These are phyloP conservation scores for Fusarium drepaniforme DNA, from an alignment of 2,329 filamentous ascomycete species.

Conservation along the genomic window DNA sequence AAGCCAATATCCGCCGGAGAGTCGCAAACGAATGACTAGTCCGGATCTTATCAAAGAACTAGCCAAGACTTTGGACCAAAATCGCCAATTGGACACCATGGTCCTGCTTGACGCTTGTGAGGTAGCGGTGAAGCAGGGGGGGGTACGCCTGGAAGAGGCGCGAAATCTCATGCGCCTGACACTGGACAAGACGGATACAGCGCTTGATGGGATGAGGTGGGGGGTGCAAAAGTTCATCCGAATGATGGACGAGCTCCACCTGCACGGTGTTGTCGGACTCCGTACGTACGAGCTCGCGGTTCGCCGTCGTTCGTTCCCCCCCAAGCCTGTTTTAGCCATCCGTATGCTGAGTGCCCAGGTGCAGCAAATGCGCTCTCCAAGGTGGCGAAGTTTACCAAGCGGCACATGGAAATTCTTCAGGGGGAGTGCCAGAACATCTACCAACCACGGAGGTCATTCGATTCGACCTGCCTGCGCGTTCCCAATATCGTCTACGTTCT, in stretches of 20 bases:
- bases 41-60: not conserved
- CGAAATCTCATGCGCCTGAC: not conserved
- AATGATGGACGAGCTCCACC: not conserved
- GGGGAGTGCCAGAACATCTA: not conserved
- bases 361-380: not conserved
- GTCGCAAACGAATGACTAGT: not conserved
- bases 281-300: not conserved
- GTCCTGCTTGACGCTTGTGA: not conserved
- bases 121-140: not conserved
- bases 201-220: not conserved
- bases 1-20: not conserved
- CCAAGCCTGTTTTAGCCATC: not conserved
- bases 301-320: not conserved
- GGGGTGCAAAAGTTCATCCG: not conserved
- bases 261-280: not conserved
- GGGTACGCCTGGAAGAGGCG: not conserved
- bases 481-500: not conserved
- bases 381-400: not conserved
- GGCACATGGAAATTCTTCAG: not conserved
- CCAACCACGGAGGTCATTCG: not conserved
- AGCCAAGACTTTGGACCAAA: not conserved
- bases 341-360: not conserved
- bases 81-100: not conserved
- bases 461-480: not conserved
- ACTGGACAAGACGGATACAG: not conserved